Evolutionary conservation across 331 rosid species (phyloP).

Genomic region (Malus hybrid): DNA sequence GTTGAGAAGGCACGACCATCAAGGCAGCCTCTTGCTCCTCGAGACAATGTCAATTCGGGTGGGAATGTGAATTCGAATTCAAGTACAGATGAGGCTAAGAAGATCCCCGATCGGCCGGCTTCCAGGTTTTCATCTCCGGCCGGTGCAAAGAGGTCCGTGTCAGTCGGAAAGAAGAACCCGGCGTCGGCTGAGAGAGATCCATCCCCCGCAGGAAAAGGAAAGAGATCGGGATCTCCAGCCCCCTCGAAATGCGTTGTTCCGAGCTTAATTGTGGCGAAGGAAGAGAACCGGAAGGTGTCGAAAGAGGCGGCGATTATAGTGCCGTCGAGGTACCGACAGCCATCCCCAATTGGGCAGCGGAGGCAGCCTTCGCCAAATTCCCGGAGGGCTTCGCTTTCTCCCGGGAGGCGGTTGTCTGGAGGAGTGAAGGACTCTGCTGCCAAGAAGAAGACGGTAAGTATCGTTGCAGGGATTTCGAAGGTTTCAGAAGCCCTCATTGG

Average conservation of each 20-base stretch:
- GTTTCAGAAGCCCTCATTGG: no score
- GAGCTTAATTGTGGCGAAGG: slow-evolving; percentile 61
- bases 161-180: slow-evolving; percentile 35
- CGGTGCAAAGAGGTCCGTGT: slow-evolving; percentile 48
- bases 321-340: slow-evolving; percentile 46
- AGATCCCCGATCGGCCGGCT: slow-evolving; percentile 24
- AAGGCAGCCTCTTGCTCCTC: slow-evolving; percentile 57
- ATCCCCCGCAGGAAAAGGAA: slow-evolving; percentile 67
- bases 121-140: slow-evolving; percentile 82
- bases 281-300: slow-evolving; percentile 52
- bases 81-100: slow-evolving; percentile 22
- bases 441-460: no score
- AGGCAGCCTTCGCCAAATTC: no score
- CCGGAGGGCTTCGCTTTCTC: no score
- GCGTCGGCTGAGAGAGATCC: slow-evolving; percentile 53
- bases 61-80: slow-evolving; percentile 11
- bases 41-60: slow-evolving; percentile 41
- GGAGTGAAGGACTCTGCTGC: no score
- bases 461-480: no score
- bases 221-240: slow-evolving; percentile 77
- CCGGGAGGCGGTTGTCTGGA: no score
- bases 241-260: slow-evolving; percentile 94
- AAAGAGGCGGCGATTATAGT: slow-evolving; percentile 73
- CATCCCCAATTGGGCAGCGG: no score
- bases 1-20: slow-evolving; percentile 27